These are phyloP conservation scores for Xylaria telfairii DNA, from an alignment of 495 filamentous ascomycete genomes.

Conservation along the genomic window DNA sequence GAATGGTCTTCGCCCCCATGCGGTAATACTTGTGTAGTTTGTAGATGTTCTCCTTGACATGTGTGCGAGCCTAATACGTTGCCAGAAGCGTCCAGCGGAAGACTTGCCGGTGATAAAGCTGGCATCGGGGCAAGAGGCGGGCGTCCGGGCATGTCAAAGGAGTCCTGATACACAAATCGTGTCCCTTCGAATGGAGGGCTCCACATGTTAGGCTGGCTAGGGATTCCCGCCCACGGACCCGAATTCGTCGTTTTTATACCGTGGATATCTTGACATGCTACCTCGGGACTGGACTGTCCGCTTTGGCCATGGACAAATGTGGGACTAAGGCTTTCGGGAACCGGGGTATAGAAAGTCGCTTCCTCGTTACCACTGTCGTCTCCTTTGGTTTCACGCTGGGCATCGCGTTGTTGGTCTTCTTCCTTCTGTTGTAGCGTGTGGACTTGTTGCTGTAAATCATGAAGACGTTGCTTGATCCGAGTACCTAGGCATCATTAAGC, in stretches of 20 bases:
- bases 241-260: not conserved
- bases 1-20: not conserved
- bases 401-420: not conserved
- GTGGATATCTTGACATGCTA: not conserved
- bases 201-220: conserved; percentile 8
- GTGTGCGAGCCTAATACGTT: not conserved
- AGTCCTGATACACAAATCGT: not conserved
- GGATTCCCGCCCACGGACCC: not conserved
- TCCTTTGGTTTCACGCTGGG: not conserved
- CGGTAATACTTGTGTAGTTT: not conserved
- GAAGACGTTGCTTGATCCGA: conserved; percentile 14
- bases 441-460: conserved; percentile 17
- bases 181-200: not conserved
- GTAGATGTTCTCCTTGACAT: not conserved
- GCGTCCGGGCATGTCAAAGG: not conserved
- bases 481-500: conserved; percentile 4
- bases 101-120: not conserved
- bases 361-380: conserved; percentile 11
- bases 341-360: not conserved
- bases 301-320: not conserved
- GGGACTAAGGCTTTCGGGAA: not conserved
- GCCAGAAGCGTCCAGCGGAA: not conserved
- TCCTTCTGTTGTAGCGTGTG: conserved; percentile 4
- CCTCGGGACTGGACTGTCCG: not conserved
- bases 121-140: not conserved